These are phyloP conservation scores for Phytophthora sojae DNA, from an alignment of 352 stramenopile genomes.

Conservation along the genomic window DNA sequence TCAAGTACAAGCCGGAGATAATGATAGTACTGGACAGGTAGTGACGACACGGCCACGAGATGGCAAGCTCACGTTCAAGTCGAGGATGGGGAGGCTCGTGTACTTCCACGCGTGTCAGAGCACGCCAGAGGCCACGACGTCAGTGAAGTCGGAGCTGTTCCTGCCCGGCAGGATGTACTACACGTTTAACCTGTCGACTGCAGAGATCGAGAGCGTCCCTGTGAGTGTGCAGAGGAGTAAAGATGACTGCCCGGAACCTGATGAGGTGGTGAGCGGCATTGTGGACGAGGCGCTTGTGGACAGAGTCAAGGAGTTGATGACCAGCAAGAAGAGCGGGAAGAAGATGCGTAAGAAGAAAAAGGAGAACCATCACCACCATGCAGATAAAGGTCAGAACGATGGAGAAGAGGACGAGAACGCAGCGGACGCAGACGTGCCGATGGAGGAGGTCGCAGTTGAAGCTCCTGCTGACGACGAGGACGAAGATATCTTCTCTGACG, in stretches of 20 bases:
- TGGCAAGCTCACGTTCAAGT: constrained; percentile 64
- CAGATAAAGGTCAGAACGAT: constrained; percentile 1
- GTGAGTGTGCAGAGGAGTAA: constrained; percentile 76
- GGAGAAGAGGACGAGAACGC: not conserved
- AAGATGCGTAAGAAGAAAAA: constrained; percentile 68
- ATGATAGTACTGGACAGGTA: not conserved
- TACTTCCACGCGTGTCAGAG: constrained; percentile 74
- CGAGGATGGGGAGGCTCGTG: constrained; percentile 64
- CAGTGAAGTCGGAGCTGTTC: constrained; percentile 69
- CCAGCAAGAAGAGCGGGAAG: constrained; percentile 22
- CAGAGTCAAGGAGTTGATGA: constrained; percentile 46
- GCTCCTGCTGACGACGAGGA: constrained; percentile 42
- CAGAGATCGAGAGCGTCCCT: constrained; percentile 59
- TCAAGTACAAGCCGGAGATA: not conserved
- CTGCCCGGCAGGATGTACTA: constrained; percentile 81
- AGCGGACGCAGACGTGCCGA: constrained; percentile 9
- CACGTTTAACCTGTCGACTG: constrained; percentile 59
- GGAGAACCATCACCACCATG: constrained; percentile 5
- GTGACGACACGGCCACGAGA: constrained; percentile 13
- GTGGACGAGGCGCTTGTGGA: constrained; percentile 60
- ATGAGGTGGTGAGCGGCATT: constrained; percentile 65
- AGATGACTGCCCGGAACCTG: constrained; percentile 68
- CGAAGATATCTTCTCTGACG: constrained; percentile 82
- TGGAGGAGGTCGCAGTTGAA: constrained; percentile 2
- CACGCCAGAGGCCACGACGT: constrained; percentile 14